Percentiles rank a stretch among this genome's conserved stretches.
Conservation (phyloP, 805 yeast genomes). For the Sungouiozyma ichnusensis region DNA sequence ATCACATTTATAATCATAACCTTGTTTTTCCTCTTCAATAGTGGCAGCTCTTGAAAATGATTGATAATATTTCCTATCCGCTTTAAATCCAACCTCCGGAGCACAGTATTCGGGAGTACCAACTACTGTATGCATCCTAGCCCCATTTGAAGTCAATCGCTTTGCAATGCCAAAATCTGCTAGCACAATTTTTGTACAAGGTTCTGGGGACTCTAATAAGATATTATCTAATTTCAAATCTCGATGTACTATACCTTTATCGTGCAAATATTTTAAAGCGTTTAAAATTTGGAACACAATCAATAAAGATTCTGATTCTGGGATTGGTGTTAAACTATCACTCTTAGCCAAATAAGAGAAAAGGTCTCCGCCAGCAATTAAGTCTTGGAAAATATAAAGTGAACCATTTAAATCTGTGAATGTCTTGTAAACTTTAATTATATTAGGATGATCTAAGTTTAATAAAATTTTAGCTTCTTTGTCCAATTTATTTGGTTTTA, state of each 20-base stretch:
- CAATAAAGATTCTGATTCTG: slow-evolving; percentile 46
- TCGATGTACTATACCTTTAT: slow-evolving; percentile 47
- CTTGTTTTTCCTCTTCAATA: slow-evolving; percentile 20
- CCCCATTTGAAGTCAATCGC: slow-evolving; percentile 13
- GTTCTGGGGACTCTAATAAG: slow-evolving; percentile 41
- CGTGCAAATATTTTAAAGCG: slow-evolving; percentile 48
- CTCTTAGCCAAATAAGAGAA: slow-evolving; percentile 43
- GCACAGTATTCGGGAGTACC: slow-evolving; percentile 67
- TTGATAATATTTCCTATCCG: slow-evolving; percentile 21
- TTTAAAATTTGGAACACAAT: slow-evolving; percentile 45
- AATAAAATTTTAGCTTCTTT: slow-evolving; percentile 37
- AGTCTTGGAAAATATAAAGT: slow-evolving; percentile 39
- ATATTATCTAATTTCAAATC: slow-evolving; percentile 62
- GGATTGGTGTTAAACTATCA: slow-evolving; percentile 31
- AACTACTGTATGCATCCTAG: slow-evolving; percentile 40
- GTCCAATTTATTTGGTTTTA: slow-evolving; percentile 21
- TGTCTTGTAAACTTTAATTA: slow-evolving; percentile 36
- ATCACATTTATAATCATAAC: slow-evolving; percentile 51
- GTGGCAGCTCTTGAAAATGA: slow-evolving; percentile 21
- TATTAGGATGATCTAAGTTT: slow-evolving; percentile 37
- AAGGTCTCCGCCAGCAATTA: slow-evolving; percentile 48
- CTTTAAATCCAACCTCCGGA: slow-evolving; percentile 51
- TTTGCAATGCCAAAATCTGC: slow-evolving; percentile 63
- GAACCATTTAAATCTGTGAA: slow-evolving; percentile 16
- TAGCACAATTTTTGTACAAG: slow-evolving; percentile 42